These are phyloP conservation scores for Diaporthe aspalathi DNA, from an alignment of 2,329 filamentous ascomycete genomes.

Conservation along the genomic window DNA sequence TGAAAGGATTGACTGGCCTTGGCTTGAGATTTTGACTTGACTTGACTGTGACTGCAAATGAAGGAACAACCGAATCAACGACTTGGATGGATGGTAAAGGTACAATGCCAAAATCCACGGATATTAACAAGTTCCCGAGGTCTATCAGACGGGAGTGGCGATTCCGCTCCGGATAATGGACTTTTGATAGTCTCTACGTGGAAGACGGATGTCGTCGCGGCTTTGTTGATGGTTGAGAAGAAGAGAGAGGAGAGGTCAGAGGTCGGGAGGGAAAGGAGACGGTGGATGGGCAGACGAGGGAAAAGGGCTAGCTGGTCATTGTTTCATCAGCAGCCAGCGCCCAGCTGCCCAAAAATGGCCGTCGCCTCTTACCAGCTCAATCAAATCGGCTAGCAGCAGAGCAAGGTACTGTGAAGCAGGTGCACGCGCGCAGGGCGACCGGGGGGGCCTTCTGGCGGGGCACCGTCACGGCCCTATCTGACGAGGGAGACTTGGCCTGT, in stretches of 20 bases:
- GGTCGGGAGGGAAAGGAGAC: conserved; percentile 42
- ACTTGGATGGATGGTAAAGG: conserved; percentile 22
- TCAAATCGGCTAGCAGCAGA: conserved; percentile 20
- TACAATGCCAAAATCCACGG: conserved; percentile 25
- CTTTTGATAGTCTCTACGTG: conserved; percentile 34
- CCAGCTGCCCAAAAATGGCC: conserved; percentile 32
- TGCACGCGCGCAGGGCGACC: neutral
- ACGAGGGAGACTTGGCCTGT: conserved; percentile 17
- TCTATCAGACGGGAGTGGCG: conserved; percentile 21
- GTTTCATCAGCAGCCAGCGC: conserved; percentile 36
- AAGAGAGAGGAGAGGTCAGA: conserved; percentile 36
- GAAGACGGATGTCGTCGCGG: conserved; percentile 32
- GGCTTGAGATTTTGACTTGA: conserved; percentile 17
- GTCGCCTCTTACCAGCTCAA: conserved; percentile 8
- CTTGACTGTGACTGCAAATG: conserved; percentile 31
- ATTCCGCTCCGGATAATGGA: conserved; percentile 31
- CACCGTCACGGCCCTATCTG: neutral
- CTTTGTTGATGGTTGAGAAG: conserved; percentile 44
- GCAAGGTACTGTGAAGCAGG: neutral
- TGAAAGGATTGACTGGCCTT: conserved; percentile 34
- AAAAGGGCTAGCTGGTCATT: conserved; percentile 35
- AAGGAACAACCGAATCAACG: conserved; percentile 34
- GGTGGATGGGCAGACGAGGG: conserved; percentile 30
- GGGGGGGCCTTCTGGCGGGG: neutral
- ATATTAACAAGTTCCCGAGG: conserved; percentile 18